A percentile compares a stretch with the other conserved stretches of the same genome.
These are phyloP conservation scores for Aspergillus leporis DNA, from an alignment of 495 filamentous ascomycete genomes.

Conservation along the genomic window DNA sequence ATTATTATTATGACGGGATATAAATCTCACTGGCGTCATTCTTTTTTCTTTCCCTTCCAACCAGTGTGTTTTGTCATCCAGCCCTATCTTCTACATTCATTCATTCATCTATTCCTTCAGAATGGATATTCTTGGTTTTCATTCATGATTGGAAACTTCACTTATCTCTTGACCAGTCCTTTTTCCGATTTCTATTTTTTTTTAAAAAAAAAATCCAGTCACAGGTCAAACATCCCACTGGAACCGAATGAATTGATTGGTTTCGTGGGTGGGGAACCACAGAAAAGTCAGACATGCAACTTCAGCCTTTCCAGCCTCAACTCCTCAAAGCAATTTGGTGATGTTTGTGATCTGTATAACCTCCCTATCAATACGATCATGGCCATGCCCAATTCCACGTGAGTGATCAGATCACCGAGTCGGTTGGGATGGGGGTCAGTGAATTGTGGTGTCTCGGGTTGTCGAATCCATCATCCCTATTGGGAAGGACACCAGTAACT, in stretches of 20 bases:
- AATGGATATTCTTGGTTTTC: too few relatives aligned
- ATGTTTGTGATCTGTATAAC: background rate
- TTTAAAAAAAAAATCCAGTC: constrained; percentile 3
- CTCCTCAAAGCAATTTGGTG: background rate
- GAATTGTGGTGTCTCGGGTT: too few relatives aligned
- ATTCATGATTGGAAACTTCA: too few relatives aligned
- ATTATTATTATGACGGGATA: constrained; percentile 4
- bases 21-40: constrained; percentile 12
- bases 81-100: background rate
- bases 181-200: background rate
- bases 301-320: background rate
- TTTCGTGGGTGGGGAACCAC: constrained; percentile 7
- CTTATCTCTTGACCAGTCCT: background rate
- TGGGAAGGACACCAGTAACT: constrained; percentile 1
- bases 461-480: background rate
- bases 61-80: background rate
- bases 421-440: too few relatives aligned
- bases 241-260: constrained; percentile 12
- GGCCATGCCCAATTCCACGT: background rate
- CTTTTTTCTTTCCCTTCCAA: background rate
- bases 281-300: constrained; percentile 5
- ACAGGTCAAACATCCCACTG: constrained; percentile 17
- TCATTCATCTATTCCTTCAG: too few relatives aligned
- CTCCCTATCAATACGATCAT: background rate
- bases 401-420: background rate